Conservation (phyloP, 208 protist genomes). For the Acanthamoeba castellanii region DNA sequence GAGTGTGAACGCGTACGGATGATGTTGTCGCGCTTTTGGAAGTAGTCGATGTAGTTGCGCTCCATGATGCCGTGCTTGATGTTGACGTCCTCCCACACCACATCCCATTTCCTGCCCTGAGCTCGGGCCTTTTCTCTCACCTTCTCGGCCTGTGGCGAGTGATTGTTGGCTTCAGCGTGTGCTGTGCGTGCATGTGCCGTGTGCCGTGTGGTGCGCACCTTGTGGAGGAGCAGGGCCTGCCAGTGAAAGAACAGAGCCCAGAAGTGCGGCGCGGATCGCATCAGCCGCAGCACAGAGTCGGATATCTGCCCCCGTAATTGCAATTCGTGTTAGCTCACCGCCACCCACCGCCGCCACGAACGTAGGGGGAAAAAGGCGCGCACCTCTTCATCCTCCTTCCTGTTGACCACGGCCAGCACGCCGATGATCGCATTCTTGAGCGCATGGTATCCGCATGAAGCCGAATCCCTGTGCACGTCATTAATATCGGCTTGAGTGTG, state of each 20-base stretch:
- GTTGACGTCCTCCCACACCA: constrained; percentile 29
- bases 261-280: neutral
- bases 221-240: constrained; percentile 8
- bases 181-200: neutral
- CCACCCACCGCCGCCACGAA: no score
- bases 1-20: neutral
- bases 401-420: neutral
- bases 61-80: constrained; percentile 62
- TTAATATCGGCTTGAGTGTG: neutral
- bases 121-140: neutral
- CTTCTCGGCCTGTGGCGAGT: neutral
- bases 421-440: constrained; percentile 57
- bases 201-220: neutral
- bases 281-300: neutral
- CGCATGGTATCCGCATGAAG: neutral
- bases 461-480: neutral
- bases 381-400: neutral
- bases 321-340: neutral
- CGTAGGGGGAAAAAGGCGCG: neutral
- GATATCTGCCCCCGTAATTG: neutral
- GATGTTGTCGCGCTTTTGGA: neutral
- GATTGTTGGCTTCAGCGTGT: neutral
- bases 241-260: constrained; percentile 49
- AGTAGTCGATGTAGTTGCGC: constrained; percentile 17
- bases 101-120: neutral